These are phyloP conservation scores for Arachis stenosperma DNA, from an alignment of 306 rosid genomes.

Conservation along the genomic window DNA sequence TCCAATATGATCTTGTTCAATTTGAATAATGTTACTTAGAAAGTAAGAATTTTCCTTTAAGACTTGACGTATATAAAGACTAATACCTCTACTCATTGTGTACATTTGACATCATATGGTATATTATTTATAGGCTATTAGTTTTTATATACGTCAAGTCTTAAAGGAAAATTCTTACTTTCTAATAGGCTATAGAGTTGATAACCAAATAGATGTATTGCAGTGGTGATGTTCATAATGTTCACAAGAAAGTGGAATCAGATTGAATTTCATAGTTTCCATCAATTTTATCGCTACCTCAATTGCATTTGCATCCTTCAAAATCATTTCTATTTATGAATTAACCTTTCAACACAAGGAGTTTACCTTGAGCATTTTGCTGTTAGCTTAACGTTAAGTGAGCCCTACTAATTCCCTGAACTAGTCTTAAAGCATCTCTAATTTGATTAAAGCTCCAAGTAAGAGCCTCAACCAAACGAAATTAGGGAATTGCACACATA, in stretches of 20 bases:
- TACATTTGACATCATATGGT: no score
- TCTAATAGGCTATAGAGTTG: not conserved
- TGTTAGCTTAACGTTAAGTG: not conserved
- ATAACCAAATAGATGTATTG: not conserved
- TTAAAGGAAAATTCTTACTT: no score
- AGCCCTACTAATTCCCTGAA: not conserved
- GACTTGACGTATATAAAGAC: no score
- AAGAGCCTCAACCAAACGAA: not conserved
- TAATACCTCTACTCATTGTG: no score
- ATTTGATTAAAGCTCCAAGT: not conserved
- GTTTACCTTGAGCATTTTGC: not conserved
- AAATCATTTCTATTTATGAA: not conserved
- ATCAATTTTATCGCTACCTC: not conserved
- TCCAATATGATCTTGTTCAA: no score
- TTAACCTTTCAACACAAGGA: not conserved
- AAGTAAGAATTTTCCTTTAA: no score
- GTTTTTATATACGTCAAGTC: no score
- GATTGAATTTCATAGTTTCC: not conserved
- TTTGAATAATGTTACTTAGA: no score
- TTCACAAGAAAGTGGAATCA: not conserved
- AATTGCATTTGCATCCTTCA: not conserved
- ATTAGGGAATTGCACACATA: no score
- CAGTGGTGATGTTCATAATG: not conserved
- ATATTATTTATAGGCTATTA: not conserved
- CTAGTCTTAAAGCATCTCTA: not conserved